Evolutionary conservation across 129 eudicot species (phyloP).

Genomic region (Helianthus tuberosus): DNA sequence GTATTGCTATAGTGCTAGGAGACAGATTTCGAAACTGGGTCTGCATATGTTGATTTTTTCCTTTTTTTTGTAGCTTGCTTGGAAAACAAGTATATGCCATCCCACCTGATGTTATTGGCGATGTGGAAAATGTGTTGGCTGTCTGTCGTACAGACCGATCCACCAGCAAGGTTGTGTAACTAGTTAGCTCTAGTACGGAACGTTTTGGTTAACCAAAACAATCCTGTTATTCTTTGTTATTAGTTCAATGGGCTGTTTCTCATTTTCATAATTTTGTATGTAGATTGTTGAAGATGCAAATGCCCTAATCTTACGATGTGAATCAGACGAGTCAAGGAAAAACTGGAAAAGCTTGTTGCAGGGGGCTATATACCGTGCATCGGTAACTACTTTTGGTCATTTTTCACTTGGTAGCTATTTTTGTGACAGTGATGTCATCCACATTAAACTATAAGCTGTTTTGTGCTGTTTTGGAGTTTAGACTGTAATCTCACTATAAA

Average conservation of each 20-base stretch:
- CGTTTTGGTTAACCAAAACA: slow-evolving; percentile 17
- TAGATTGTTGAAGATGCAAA: slow-evolving; percentile 87
- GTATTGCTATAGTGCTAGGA: slow-evolving; percentile 11
- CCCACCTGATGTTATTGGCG: slow-evolving; percentile 69
- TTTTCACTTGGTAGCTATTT: slow-evolving; percentile 2
- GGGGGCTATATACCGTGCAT: slow-evolving; percentile 92
- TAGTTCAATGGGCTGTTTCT: slow-evolving; percentile 2
- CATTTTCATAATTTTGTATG: slow-evolving; percentile 15
- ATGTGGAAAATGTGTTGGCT: slow-evolving; percentile 78
- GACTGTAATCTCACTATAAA: not conserved
- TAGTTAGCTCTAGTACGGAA: slow-evolving; percentile 1
- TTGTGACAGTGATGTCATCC: slow-evolving; percentile 11
- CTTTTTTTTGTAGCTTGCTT: slow-evolving; percentile 61
- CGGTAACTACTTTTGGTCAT: slow-evolving; percentile 52
- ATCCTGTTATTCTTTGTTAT: not conserved
- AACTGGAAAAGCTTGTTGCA: slow-evolving; percentile 85
- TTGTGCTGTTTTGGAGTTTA: not conserved
- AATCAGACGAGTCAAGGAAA: slow-evolving; percentile 67
- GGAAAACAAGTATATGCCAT: slow-evolving; percentile 81
- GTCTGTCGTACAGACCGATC: slow-evolving; percentile 65
- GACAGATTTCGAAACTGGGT: slow-evolving; percentile 1
- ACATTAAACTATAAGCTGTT: not conserved
- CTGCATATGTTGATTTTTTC: slow-evolving; percentile 21
- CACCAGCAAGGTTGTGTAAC: slow-evolving; percentile 52
- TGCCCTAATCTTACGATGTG: slow-evolving; percentile 71